Conservation (phyloP, 1,284 basidiomycete species). For the Apiotrichum brassicae region DNA sequence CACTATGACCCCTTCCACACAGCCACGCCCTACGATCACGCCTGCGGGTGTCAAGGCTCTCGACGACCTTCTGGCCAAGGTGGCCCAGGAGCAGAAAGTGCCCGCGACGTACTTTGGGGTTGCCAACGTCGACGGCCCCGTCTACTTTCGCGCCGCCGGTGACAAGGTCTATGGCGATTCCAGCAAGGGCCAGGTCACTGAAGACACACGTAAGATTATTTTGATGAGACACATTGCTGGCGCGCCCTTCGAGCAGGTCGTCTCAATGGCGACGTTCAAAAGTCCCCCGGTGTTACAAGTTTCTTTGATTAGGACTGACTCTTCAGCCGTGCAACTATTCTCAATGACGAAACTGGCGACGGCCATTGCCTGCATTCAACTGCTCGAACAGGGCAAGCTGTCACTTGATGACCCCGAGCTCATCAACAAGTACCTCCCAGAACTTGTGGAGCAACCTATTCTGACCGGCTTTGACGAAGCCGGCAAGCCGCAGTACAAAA, state of each 20-base stretch:
- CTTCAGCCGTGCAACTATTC: slow-evolving; percentile 31
- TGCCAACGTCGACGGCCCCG: slow-evolving; percentile 15
- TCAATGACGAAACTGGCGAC: slow-evolving; percentile 36
- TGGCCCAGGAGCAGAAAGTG: slow-evolving; percentile 16
- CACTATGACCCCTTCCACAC: slow-evolving; percentile 2
- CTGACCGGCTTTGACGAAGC: slow-evolving; percentile 10
- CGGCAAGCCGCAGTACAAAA: slow-evolving; percentile 17
- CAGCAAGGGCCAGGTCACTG: slow-evolving; percentile 23
- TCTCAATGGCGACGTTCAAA: no score
- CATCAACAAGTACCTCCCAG: slow-evolving; percentile 31
- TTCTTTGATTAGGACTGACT: no score
- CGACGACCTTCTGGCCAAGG: slow-evolving; percentile 20
- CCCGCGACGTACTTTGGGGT: slow-evolving; percentile 31
- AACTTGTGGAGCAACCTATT: slow-evolving; percentile 26
- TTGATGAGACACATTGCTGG: no score
- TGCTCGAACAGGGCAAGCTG: slow-evolving; percentile 14
- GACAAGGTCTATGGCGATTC: slow-evolving; percentile 25
- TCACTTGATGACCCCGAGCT: slow-evolving; percentile 22
- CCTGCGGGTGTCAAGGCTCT: slow-evolving; percentile 18
- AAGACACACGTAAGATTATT: slow-evolving; percentile 34
- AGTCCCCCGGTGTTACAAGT: no score
- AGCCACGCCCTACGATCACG: neutral
- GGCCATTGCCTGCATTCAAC: slow-evolving; percentile 7
- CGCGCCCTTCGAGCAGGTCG: no score
- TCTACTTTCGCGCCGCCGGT: slow-evolving; percentile 30